Evolutionary conservation across 2,329 filamentous ascomycete genomes (phyloP).

Genomic region (Mollisia scopiformis): DNA sequence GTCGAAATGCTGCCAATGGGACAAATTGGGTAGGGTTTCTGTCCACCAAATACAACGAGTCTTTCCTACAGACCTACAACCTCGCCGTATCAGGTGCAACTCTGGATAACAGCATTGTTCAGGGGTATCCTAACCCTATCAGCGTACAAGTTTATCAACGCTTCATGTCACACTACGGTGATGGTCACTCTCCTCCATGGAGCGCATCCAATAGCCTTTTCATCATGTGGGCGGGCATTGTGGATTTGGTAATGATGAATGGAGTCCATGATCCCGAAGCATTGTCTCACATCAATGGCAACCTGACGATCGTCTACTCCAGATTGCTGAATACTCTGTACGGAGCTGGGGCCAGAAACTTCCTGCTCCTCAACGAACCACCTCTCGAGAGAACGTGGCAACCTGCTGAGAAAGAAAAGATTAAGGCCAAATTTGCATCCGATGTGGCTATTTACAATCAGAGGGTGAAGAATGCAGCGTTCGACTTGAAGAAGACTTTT

Average conservation of each 20-base stretch:
- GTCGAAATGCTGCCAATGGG: background rate
- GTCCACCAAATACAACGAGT: background rate
- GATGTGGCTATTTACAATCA: background rate
- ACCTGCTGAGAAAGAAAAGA: background rate
- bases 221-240: background rate
- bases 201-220: background rate
- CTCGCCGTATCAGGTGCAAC: background rate
- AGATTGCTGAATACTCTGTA: background rate
- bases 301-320: background rate
- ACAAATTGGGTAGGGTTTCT: conserved; percentile 3
- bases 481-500: background rate
- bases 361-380: background rate
- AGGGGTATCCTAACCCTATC: background rate
- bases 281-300: background rate
- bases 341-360: conserved; percentile 2
- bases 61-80: background rate
- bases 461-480: background rate
- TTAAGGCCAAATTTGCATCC: background rate
- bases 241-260: background rate
- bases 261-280: background rate
- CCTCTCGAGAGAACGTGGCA: conserved; percentile 1
- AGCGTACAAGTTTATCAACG: background rate
- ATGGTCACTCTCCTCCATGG: background rate
- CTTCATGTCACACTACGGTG: background rate
- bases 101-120: background rate